Percentiles rank a stretch among this genome's conserved stretches.
Conservation (phyloP, 1,284 basidiomycete genomes). For the Trichosporon sp. region DNA sequence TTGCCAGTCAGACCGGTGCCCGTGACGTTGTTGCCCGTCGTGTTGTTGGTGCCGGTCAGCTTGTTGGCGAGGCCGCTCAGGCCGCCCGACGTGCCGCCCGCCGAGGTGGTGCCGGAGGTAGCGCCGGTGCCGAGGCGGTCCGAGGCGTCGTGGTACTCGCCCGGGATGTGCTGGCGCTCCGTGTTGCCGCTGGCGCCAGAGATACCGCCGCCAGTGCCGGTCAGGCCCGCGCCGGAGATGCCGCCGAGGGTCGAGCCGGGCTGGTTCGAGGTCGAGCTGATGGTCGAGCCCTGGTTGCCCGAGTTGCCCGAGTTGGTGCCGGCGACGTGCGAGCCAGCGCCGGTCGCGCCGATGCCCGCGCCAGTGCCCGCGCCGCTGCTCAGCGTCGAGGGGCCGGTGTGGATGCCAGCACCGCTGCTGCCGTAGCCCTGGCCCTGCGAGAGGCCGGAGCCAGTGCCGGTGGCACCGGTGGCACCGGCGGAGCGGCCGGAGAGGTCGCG, state of each 20-base stretch:
- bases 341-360: background rate
- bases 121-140: background rate
- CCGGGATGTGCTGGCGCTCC: background rate
- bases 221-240: too few species aligned
- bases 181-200: background rate
- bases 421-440: background rate
- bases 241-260: too few species aligned
- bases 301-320: too few species aligned
- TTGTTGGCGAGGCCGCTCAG: background rate
- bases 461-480: background rate
- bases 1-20: too few species aligned
- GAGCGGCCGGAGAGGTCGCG: background rate
- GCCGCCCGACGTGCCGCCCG: background rate
- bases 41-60: background rate
- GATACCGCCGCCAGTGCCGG: too few species aligned
- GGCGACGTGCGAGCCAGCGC: background rate
- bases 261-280: too few species aligned
- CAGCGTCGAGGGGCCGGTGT: background rate
- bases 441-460: background rate
- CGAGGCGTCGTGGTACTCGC: background rate
- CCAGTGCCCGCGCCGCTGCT: background rate
- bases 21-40: too few species aligned
- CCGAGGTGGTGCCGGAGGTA: background rate
- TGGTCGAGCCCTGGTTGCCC: background rate
- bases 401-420: background rate